Evolutionary conservation across 2,329 filamentous ascomycete species (phyloP), one percentile per base, ranked within the genome.

Genomic region (Alternaria angustiovoidea): DNA sequence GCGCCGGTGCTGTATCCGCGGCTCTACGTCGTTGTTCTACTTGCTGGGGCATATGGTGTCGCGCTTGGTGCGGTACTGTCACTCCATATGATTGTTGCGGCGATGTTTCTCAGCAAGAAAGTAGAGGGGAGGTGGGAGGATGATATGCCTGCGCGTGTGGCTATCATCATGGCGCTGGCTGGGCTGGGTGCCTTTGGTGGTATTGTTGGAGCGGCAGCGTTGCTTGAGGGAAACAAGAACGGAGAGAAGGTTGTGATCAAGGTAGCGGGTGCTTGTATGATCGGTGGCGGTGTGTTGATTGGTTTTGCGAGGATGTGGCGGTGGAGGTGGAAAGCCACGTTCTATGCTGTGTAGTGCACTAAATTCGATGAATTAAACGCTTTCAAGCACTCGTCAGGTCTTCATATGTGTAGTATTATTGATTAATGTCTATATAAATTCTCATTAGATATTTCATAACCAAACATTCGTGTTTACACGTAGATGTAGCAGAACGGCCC

Each of bases 401-500:
- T 26, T 26, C 24, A 26, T 16, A 22, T 7, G 20, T 42, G 5
- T 7, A 7, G 4, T 26, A 26, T 26, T 26, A 26, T 26, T 26
- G 24, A 26, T 26, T 26, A 26, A 26, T 26, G 24, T 26, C 24
- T 26, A 26, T 26, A 2, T 7, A 26, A 26, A 26, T 26, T 26
- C 24, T 26, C 24, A 26, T 26, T 26, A 26, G 24, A 26, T 26
- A 26, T 26, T 26, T 26, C 24, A 26, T 26, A 7, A 26, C 24
- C 24, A 26, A 26, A 2, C 24, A 26, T 26, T 26, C 24, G 24
- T 26, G 24, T 26, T 59, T 65, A 76, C 32, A 71, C 8, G 59
- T 78, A 76, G 22, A 74, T 71, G 58, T 78, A 77, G 57, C 75
- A 78, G 39, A 78, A 64, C 1, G 75, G 75, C 0, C 75, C 75